phyloP scores from a whole-genome alignment of 768 basidiomycete genomes.

The Podaxis sp. region DNA sequence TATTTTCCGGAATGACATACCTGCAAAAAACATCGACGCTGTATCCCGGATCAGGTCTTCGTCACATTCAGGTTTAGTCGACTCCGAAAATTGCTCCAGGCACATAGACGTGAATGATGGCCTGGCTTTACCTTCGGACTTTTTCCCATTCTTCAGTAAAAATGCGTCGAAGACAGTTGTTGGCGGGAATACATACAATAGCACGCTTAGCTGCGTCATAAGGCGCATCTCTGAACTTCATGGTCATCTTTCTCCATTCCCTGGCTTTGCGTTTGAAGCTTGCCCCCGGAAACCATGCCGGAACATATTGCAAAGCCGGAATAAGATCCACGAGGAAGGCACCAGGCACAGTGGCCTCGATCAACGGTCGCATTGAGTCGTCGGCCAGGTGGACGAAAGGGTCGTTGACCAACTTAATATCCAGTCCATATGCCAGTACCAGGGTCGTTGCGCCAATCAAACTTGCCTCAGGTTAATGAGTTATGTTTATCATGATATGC shows the following conservation, averaged over 20 bases:
- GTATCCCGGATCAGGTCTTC: constrained; percentile 19
- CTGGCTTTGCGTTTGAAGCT: constrained; percentile 42
- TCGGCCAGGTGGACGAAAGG: constrained; percentile 30
- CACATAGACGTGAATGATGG: constrained; percentile 20
- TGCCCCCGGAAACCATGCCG: constrained; percentile 47
- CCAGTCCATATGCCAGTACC: constrained; percentile 31
- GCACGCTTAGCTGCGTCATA: constrained; percentile 21
- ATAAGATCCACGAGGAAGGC: constrained; percentile 31
- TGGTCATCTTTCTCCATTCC: constrained; percentile 30
- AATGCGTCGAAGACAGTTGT: neutral
- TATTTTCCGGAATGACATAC: neutral
- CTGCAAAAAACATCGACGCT: constrained; percentile 22
- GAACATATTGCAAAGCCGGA: constrained; percentile 38
- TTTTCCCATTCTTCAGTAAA: neutral
- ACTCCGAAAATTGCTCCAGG: constrained; percentile 16
- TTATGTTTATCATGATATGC: neutral
- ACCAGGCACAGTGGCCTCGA: constrained; percentile 25
- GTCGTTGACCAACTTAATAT: constrained; percentile 29
- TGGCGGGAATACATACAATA: constrained; percentile 4
- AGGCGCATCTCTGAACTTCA: constrained; percentile 35
- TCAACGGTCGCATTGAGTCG: constrained; percentile 19
- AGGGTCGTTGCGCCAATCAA: constrained; percentile 29
- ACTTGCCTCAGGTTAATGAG: constrained; percentile 13
- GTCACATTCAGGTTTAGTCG: constrained; percentile 9
- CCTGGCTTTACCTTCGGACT: constrained; percentile 16